These are phyloP conservation scores for Cylindrotheca closterium DNA, from an alignment of 108 stramenopile species.

Conservation along the genomic window DNA sequence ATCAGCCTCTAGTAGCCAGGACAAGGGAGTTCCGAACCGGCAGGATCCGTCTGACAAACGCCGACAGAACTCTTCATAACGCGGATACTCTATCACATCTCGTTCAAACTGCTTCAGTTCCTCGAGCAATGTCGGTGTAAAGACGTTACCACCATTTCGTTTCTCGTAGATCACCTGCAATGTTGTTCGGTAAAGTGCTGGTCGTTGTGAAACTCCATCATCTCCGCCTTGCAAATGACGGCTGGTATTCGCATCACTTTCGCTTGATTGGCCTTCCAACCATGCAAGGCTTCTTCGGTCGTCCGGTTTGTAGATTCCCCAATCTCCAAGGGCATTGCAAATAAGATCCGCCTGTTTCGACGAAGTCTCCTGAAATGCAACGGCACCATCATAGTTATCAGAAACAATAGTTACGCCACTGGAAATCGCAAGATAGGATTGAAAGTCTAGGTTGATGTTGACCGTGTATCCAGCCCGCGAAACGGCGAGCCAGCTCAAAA, in stretches of 20 bases:
- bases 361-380: slow-evolving; percentile 5
- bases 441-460: slow-evolving; percentile 11
- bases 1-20: background rate
- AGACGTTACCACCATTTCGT: slow-evolving; percentile 14
- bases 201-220: too few relatives aligned
- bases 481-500: slow-evolving; percentile 5
- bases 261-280: background rate
- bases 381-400: slow-evolving; percentile 1
- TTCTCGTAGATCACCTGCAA: slow-evolving; percentile 11
- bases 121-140: slow-evolving; percentile 6
- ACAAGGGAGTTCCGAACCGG: slow-evolving; percentile 1
- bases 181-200: background rate
- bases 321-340: background rate
- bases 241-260: background rate
- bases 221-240: too few relatives aligned
- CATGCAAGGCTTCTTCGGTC: background rate
- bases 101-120: slow-evolving; percentile 12
- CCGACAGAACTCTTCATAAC: slow-evolving; percentile 3
- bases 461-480: background rate
- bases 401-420: slow-evolving; percentile 1
- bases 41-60: background rate
- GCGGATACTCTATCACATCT: slow-evolving; percentile 1
- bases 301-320: too few relatives aligned
- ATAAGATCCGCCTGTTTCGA: background rate
- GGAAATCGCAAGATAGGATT: slow-evolving; percentile 11